Evolutionary conservation across 1,284 basidiomycete species (phyloP).

Genomic region (Schizopora paradoxa): DNA sequence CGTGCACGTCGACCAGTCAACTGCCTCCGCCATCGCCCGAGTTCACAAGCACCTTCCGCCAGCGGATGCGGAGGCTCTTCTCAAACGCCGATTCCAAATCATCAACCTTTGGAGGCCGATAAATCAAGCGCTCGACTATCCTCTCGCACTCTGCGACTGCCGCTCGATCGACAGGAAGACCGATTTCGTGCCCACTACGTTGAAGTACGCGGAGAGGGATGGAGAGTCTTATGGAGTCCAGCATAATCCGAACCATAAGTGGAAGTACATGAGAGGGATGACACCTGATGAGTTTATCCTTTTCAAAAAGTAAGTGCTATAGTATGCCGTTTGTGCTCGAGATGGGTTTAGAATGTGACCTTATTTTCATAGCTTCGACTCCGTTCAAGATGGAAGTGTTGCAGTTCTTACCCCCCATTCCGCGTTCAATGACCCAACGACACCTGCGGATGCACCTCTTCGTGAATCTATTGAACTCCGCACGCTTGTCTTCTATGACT

Average conservation of each 20-base stretch:
- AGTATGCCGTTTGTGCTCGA: no score
- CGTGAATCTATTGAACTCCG: slow-evolving; percentile 37
- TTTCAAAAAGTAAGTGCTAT: no score
- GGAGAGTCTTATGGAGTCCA: slow-evolving; percentile 30
- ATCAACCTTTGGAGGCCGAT: slow-evolving; percentile 38
- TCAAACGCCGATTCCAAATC: slow-evolving; percentile 29
- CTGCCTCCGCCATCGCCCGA: slow-evolving; percentile 22
- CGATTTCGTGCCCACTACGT: slow-evolving; percentile 22
- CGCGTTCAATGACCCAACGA: slow-evolving; percentile 35
- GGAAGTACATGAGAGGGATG: slow-evolving; percentile 37
- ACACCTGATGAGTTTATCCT: slow-evolving; percentile 49
- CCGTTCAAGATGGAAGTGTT: slow-evolving; percentile 32
- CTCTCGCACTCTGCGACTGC: slow-evolving; percentile 32
- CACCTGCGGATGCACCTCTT: slow-evolving; percentile 28
- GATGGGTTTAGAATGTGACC: no score
- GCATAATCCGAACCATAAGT: neutral
- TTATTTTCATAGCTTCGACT: slow-evolving; percentile 35
- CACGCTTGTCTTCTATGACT: slow-evolving; percentile 34
- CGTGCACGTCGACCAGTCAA: slow-evolving; percentile 26
- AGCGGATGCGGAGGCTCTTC: slow-evolving; percentile 19
- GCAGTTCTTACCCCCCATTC: slow-evolving; percentile 41
- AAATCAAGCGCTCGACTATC: slow-evolving; percentile 28
- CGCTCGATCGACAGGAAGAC: slow-evolving; percentile 23
- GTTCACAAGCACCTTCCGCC: slow-evolving; percentile 26
- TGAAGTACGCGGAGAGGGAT: slow-evolving; percentile 25